Percentiles rank a stretch among this genome's conserved stretches.
Conservation (phyloP, 176 grass and related monocot species). For the Puya raimondii region DNA sequence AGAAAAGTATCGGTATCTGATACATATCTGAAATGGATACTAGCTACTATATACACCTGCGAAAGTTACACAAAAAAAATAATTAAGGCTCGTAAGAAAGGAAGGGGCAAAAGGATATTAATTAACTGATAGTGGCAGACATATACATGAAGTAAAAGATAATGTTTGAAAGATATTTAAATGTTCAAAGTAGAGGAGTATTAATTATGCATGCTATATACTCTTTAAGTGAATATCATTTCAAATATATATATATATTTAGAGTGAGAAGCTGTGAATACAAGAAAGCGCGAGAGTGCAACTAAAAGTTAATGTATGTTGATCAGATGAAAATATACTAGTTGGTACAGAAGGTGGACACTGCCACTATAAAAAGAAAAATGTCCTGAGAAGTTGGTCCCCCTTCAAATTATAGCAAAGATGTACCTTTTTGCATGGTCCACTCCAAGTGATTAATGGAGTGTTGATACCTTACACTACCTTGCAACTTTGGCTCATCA, state of each 20-base stretch:
- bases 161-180: neutral
- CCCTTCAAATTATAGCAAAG: neutral
- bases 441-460: too few species aligned
- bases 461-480: too few species aligned
- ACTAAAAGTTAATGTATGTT: neutral
- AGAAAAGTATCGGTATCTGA: too few species aligned
- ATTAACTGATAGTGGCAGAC: too few species aligned
- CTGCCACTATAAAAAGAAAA: neutral
- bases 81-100: too few species aligned
- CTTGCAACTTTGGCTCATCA: too few species aligned
- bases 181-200: neutral
- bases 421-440: neutral
- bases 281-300: neutral
- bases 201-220: neutral
- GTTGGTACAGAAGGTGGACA: neutral
- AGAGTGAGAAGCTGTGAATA: neutral
- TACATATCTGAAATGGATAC: too few species aligned
- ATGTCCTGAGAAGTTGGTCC: slow-evolving; percentile 1
- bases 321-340: slow-evolving; percentile 2
- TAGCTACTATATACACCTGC: too few species aligned
- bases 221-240: neutral
- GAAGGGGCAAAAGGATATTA: too few species aligned
- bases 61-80: too few species aligned
- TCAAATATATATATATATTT: neutral
- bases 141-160: neutral